Evolutionary conservation across 1,284 basidiomycete species (phyloP), one percentile per base, ranked within the genome.

Genomic region (Gastroboletus turbinatus): DNA sequence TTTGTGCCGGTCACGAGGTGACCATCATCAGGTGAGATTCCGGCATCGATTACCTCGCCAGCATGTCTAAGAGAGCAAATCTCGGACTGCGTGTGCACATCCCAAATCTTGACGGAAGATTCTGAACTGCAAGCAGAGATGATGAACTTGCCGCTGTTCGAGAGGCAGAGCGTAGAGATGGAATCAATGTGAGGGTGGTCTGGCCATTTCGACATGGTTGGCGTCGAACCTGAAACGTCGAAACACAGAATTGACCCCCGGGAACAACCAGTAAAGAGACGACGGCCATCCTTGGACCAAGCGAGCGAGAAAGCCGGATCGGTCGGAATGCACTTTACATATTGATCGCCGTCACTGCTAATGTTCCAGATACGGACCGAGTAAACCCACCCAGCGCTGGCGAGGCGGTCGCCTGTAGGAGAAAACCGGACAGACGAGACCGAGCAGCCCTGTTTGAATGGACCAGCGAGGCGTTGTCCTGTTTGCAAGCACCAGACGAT

Each of bases 401-500:
- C 63, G n/a, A 65, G 51, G 9, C 45, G 54, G 27, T 64, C 59
- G 7, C 63, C 64, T 1, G 23, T 9, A 38, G 63, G 59, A 39
- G 63, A 65, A 57, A 65, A 67, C 16, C 46, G 52, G 36, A 67
- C 29, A 13, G 61, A 59, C 35, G 25, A 48, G 23, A 65, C 29
- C 0, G 50, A 46, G 5, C 32, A 38, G 30, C 39, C 46, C 10
- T 52, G 64, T 17, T 55, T 53, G 19, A 67, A 54, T 6, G 66
- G 63, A 35, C 55, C 61, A 0, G 50, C 56, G 1, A 67, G 40
- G 23, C 38, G 54, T 17, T 46, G 23, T 0, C 56, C 56, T 0
- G 65, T 59, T 54, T 56, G 49, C 55, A 65, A 46, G 46, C 35
- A 62, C 63, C 63, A 65, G 23, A 65, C n/a, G 19, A 66, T 38